A percentile compares a stretch with the other conserved stretches of the same genome.
phyloP scores from a whole-genome alignment of 371 early-diverging fungal genomes.

The Actinomortierella wolfii region DNA sequence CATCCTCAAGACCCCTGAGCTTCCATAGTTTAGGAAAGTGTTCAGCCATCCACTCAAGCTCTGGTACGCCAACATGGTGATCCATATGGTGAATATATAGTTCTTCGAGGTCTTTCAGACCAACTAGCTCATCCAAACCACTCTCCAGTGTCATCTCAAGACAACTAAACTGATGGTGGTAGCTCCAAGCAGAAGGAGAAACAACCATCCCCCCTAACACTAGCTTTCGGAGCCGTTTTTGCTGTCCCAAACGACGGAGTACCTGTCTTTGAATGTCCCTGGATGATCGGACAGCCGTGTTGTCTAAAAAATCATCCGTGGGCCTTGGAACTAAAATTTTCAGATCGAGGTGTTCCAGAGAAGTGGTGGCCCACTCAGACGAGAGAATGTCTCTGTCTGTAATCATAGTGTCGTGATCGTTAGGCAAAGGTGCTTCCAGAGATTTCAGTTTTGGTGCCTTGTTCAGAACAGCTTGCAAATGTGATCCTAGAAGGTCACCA shows the following conservation, averaged over 20 bases:
- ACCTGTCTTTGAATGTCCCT: not conserved
- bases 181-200: too few species aligned
- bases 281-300: not conserved
- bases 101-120: not conserved
- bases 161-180: constrained; percentile 2
- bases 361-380: too few species aligned
- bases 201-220: not conserved
- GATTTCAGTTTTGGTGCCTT: too few species aligned
- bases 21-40: not conserved
- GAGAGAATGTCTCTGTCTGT: too few species aligned
- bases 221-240: not conserved
- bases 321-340: too few species aligned
- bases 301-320: too few species aligned
- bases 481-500: too few species aligned
- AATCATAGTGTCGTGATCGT: too few species aligned
- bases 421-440: too few species aligned
- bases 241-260: constrained; percentile 1
- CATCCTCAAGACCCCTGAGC: too few species aligned
- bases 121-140: constrained; percentile 5
- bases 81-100: constrained; percentile 3
- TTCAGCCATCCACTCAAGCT: not conserved
- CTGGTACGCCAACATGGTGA: not conserved
- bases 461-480: too few species aligned
- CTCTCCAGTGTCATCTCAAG: constrained; percentile 10
- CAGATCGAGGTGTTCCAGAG: too few species aligned